Conservation (phyloP, 2,329 filamentous ascomycete genomes). For the Davidsoniella australis region DNA sequence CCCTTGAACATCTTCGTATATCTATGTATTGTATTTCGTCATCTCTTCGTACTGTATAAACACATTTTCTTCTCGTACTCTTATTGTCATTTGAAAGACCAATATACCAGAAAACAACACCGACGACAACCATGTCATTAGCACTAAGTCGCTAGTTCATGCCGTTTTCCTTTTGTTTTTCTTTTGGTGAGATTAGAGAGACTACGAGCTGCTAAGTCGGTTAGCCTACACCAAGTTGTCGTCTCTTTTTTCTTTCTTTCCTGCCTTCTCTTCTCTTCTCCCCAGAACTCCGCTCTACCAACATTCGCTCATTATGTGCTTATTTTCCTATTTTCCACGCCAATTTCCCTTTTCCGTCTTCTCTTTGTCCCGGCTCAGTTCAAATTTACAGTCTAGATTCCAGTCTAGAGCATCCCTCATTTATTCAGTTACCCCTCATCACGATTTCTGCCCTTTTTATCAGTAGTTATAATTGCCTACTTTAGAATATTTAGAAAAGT, state of each 20-base stretch:
- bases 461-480: neutral
- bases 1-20: no score
- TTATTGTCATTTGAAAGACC: neutral
- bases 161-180: neutral
- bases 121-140: no score
- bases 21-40: no score
- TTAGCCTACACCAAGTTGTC: neutral
- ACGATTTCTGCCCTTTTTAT: neutral
- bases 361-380: neutral
- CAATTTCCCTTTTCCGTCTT: neutral
- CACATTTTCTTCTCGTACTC: neutral
- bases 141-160: neutral
- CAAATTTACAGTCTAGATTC: neutral
- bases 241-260: neutral
- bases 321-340: neutral
- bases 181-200: neutral
- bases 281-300: neutral
- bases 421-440: neutral
- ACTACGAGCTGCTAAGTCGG: no score
- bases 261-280: neutral
- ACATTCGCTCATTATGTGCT: neutral
- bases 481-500: no score
- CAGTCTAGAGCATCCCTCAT: neutral
- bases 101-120: no score
- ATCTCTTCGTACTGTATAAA: no score